Conservation (phyloP, 2,329 filamentous ascomycete genomes). For the Penicillium sp. region DNA sequence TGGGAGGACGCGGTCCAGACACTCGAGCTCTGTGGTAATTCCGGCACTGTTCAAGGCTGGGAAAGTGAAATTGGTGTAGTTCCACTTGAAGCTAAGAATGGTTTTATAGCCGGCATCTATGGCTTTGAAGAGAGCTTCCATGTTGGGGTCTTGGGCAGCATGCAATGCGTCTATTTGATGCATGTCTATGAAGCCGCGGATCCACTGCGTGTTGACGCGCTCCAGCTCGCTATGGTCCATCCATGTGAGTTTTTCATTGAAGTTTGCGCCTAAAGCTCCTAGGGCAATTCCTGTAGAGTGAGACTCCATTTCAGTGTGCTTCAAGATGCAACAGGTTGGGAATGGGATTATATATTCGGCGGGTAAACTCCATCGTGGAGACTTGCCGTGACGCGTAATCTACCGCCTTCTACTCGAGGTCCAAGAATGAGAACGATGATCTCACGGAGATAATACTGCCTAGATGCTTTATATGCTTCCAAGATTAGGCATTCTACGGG, state of each 20-base stretch:
- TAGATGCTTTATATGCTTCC: not conserved
- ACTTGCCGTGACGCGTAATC: not conserved
- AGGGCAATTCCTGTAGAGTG: not conserved
- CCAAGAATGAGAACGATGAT: not conserved
- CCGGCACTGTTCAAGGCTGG: not conserved
- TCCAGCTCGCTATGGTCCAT: conserved; percentile 10
- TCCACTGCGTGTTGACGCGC: conserved; percentile 9
- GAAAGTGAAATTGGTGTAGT: conserved; percentile 6
- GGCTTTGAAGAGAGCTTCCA: conserved; percentile 9
- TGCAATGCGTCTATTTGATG: conserved; percentile 11
- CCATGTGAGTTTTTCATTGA: conserved; percentile 14
- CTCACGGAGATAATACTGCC: not conserved
- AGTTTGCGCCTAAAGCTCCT: conserved; percentile 15
- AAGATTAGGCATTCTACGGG: too few species aligned
- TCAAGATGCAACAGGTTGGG: not conserved
- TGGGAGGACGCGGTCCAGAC: conserved; percentile 4
- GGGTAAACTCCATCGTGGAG: not conserved
- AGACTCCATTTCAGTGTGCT: not conserved
- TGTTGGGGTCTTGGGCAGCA: conserved; percentile 7
- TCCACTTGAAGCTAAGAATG: conserved; percentile 16
- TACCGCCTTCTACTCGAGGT: not conserved
- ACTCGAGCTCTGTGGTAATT: conserved; percentile 2
- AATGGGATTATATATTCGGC: not conserved
- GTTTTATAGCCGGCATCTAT: conserved; percentile 11
- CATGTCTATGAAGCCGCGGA: conserved; percentile 20